Evolutionary conservation across 345 rosid species (phyloP).

Genomic region (Moricandia moricandioides): DNA sequence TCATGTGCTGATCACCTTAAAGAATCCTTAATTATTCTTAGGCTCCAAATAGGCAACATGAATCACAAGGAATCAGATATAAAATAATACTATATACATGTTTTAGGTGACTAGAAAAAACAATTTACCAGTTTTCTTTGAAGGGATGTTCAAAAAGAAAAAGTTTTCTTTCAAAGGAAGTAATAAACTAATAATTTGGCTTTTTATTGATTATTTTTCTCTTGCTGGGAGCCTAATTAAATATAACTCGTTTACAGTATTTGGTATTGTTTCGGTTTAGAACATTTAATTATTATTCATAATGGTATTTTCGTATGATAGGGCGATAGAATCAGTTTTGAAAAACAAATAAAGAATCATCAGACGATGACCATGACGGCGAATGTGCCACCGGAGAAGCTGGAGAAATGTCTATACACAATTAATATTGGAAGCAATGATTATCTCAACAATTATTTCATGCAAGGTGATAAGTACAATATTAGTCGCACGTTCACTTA

Average conservation of each 20-base stretch:
- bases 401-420: slow-evolving; percentile 49
- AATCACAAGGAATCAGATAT: background rate
- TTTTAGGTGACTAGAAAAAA: background rate
- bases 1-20: background rate
- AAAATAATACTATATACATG: background rate
- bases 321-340: slow-evolving; percentile 46
- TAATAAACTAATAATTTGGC: background rate
- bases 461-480: slow-evolving; percentile 29
- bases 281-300: background rate
- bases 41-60: background rate
- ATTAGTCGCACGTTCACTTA: slow-evolving; percentile 1
- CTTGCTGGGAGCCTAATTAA: background rate
- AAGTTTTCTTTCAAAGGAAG: background rate
- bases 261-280: background rate
- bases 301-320: slow-evolving; percentile 7
- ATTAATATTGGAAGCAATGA: slow-evolving; percentile 53
- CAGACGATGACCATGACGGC: slow-evolving; percentile 18
- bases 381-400: slow-evolving; percentile 21
- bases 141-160: background rate
- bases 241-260: background rate
- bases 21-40: background rate
- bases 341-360: slow-evolving; percentile 45
- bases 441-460: slow-evolving; percentile 52
- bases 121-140: background rate
- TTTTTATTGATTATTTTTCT: background rate